These are phyloP conservation scores for Aspergillus hiratsukae DNA, from an alignment of 2,329 filamentous ascomycete species.

Conservation along the genomic window DNA sequence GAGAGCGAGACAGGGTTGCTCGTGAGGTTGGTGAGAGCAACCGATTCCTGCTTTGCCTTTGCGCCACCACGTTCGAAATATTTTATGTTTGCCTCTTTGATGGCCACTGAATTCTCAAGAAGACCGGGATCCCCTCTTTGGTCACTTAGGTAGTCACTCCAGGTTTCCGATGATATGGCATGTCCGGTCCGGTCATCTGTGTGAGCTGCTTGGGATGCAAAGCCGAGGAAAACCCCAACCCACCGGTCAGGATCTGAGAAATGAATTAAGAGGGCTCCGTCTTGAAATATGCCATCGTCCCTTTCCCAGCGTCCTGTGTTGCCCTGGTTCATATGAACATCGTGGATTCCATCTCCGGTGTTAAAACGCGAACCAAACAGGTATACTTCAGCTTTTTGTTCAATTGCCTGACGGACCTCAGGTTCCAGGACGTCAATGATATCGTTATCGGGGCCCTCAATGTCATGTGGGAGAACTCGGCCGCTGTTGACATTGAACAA, in stretches of 20 bases:
- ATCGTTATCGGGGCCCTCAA: conserved; percentile 26
- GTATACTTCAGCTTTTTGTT: conserved; percentile 12
- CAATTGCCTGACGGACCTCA: conserved; percentile 9
- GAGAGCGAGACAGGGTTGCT: background rate
- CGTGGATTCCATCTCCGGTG: conserved; percentile 10
- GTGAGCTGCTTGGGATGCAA: conserved; percentile 16
- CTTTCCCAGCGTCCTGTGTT: conserved; percentile 2
- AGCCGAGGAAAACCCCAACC: conserved; percentile 17
- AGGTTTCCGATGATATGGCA: conserved; percentile 1
- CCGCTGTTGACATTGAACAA: conserved; percentile 13
- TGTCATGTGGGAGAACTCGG: conserved; percentile 16
- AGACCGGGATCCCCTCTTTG: background rate
- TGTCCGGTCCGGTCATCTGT: conserved; percentile 4
- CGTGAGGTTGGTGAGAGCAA: conserved; percentile 2
- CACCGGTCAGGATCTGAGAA: conserved; percentile 8
- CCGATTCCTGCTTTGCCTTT: background rate
- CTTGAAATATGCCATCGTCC: conserved; percentile 16
- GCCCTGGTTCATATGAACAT: conserved; percentile 22
- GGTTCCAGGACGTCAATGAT: conserved; percentile 24
- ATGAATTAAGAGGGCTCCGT: conserved; percentile 16
- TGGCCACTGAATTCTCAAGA: conserved; percentile 1
- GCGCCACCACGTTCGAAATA: background rate
- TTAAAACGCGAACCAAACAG: conserved; percentile 13
- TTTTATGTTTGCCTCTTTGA: background rate
- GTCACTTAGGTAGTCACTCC: conserved; percentile 2